phyloP scores from a whole-genome alignment of 352 stramenopile genomes.

The Globisporangium nagaii region DNA sequence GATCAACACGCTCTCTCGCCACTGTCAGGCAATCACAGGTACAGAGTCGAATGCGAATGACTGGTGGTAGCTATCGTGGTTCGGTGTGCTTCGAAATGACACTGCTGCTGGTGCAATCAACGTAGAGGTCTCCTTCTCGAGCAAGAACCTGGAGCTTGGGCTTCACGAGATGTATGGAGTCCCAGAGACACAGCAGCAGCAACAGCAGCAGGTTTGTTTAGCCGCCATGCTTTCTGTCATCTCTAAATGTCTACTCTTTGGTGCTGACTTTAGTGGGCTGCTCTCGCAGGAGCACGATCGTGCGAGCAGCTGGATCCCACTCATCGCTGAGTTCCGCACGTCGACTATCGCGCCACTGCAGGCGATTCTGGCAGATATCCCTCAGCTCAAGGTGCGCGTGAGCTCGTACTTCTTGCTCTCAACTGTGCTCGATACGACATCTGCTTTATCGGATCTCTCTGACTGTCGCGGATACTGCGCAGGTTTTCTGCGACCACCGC shows the following conservation, averaged over 20 bases:
- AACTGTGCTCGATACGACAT: background rate
- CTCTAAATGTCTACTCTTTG: background rate
- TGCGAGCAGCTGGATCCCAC: slow-evolving; percentile 17
- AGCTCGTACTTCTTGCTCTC: background rate
- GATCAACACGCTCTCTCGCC: slow-evolving; percentile 41
- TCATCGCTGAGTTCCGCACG: slow-evolving; percentile 44
- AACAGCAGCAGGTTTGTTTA: background rate
- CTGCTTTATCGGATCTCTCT: background rate
- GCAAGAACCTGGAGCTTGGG: slow-evolving; percentile 6
- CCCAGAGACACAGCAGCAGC: background rate
- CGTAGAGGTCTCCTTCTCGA: slow-evolving; percentile 22
- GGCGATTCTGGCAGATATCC: slow-evolving; percentile 42
- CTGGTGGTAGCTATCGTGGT: too few species aligned
- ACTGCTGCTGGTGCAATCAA: background rate
- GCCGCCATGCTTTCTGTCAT: background rate
- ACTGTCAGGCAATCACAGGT: slow-evolving; percentile 56
- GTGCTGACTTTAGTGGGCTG: too few species aligned
- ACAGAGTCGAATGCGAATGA: background rate
- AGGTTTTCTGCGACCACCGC: slow-evolving; percentile 65
- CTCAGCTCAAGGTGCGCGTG: slow-evolving; percentile 40
- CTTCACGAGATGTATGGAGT: slow-evolving; percentile 6
- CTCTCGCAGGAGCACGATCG: slow-evolving; percentile 5
- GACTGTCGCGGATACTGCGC: background rate
- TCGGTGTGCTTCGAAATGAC: too few species aligned
- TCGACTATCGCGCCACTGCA: slow-evolving; percentile 57